These are phyloP conservation scores for Alternaria triticimaculans DNA, from an alignment of 2,329 filamentous ascomycete species.

Conservation along the genomic window DNA sequence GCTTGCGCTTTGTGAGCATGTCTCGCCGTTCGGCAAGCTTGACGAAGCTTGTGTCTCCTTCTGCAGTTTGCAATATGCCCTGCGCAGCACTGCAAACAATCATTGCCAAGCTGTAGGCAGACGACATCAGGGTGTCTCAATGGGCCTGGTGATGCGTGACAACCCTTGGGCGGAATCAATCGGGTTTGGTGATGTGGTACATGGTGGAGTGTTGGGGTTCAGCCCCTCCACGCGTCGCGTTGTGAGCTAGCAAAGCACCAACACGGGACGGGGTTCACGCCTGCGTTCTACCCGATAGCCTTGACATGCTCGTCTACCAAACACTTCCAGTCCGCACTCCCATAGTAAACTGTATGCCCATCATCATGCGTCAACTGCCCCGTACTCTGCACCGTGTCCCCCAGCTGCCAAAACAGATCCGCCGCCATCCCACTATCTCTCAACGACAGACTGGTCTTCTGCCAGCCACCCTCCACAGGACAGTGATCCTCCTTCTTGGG, in stretches of 20 bases:
- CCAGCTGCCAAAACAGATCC: slow-evolving; percentile 46
- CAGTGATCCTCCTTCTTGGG: slow-evolving; percentile 30
- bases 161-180: slow-evolving; percentile 1
- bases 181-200: slow-evolving; percentile 4
- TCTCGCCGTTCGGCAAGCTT: neutral
- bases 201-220: slow-evolving; percentile 2
- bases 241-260: neutral
- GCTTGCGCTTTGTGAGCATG: slow-evolving; percentile 4
- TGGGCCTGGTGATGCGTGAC: neutral
- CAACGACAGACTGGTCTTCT: slow-evolving; percentile 33
- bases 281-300: slow-evolving; percentile 27
- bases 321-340: slow-evolving; percentile 39
- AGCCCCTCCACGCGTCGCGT: neutral
- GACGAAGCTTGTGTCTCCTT: neutral
- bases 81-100: neutral
- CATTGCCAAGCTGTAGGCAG: slow-evolving; percentile 1
- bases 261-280: neutral
- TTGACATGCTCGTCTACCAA: slow-evolving; percentile 38
- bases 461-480: slow-evolving; percentile 38
- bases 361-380: slow-evolving; percentile 37
- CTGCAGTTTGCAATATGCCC: neutral
- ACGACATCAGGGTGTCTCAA: neutral
- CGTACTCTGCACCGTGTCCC: slow-evolving; percentile 30
- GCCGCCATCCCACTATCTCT: slow-evolving; percentile 38
- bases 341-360: slow-evolving; percentile 42